Base-by-base conservation (phyloP, 2,329 filamentous ascomycete species). In the Phyllosticta citrichinensis region DNA sequence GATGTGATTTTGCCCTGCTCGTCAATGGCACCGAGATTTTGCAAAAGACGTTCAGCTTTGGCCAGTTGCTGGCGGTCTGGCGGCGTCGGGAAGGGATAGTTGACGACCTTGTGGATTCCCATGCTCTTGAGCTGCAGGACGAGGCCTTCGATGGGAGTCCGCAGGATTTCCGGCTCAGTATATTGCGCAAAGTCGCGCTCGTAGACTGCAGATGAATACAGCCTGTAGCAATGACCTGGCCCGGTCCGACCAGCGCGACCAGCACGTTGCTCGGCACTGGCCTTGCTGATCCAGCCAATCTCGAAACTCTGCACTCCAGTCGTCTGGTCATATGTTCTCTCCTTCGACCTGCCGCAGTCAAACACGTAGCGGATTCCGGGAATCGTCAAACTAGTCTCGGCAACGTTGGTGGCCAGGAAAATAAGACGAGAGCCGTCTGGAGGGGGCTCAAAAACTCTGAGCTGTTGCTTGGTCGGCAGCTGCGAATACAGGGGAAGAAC, bases 221-320 rank as follows among this genome's bases (percentile, higher is more conserved):
- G 76, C 61, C 91, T 81, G 76, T 97, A 99, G 75, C 93, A 97
- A 74, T 99, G 95, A 8, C 94, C 94, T 1, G 94, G 92, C 0
- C 91, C 93, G 3, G 93, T 99, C 80, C 94, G 87, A 64, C 95
- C 94, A 62, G 94, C 94, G 81, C 94, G 90, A 76, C 94, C 94
- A 62, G 91, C 86, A 71, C 94, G 84, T 74, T 99, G 94, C 65
- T 87, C 89, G 8, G 94, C 93, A 71, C 91, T 96, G 27, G 94
- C 94, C 76, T 99, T 97, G 77, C 92, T 97, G 71, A 97, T 95
- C 91, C 93, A 99, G 51, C 88, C 88, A 58, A 99, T 84, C 68
- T 96, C 89, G 71, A 96, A 99, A 69, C 88, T 96, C 72, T 99
- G 94, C 0, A 99, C 93, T 3, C 93, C 93, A 9, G 89, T 97